Percentiles rank a stretch among this genome's conserved stretches.
These are phyloP conservation scores for Penicillium oxalicum DNA, from an alignment of 2,329 filamentous ascomycete genomes.

Conservation along the genomic window DNA sequence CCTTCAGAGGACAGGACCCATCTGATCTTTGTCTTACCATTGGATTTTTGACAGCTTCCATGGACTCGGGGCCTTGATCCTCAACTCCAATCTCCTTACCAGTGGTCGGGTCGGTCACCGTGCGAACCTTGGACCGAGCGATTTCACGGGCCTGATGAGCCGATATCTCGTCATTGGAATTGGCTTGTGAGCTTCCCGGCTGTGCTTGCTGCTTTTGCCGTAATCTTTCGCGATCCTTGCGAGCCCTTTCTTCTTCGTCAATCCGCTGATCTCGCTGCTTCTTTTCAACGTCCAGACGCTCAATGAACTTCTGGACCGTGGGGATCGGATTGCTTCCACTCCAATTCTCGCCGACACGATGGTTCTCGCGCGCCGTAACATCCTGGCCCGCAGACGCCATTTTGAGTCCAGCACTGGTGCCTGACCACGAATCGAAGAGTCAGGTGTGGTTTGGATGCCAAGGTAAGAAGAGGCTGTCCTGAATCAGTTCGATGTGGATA, in stretches of 20 bases:
- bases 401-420: too few species aligned
- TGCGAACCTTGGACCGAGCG: conserved; percentile 46
- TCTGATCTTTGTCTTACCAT: conserved; percentile 44
- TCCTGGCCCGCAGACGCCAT: conserved; percentile 11
- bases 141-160: conserved; percentile 45
- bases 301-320: conserved; percentile 77
- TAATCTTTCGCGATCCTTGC: conserved; percentile 16
- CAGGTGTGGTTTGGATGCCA: not conserved
- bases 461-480: too few species aligned
- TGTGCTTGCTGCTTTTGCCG: conserved; percentile 11
- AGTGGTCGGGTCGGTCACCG: conserved; percentile 81
- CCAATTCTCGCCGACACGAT: conserved; percentile 63
- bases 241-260: conserved; percentile 49
- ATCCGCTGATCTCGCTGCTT: conserved; percentile 65
- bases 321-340: conserved; percentile 78
- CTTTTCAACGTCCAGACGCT: conserved; percentile 73
- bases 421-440: not conserved
- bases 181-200: conserved; percentile 17
- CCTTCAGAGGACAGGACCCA: not conserved
- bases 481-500: too few species aligned
- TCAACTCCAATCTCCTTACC: conserved; percentile 81
- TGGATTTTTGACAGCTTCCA: conserved; percentile 66
- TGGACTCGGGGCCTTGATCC: conserved; percentile 65
- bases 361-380: conserved; percentile 24
- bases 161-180: conserved; percentile 41